Base-by-base conservation (phyloP, 371 early-diverging fungal species). In the Lichtheimia corymbifera region DNA sequence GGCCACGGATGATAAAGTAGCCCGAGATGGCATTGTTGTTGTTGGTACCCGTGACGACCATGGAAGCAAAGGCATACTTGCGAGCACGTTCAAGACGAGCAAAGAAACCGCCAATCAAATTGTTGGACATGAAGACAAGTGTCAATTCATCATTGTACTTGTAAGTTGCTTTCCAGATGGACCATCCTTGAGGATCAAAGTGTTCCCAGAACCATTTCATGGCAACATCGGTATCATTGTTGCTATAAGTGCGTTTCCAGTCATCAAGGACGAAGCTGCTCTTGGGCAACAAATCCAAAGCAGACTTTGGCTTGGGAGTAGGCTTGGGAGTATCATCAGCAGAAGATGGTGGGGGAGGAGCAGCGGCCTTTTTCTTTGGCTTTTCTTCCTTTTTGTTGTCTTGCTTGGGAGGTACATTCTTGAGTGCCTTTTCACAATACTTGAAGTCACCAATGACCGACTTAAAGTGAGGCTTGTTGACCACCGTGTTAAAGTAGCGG, bases 191-290 rank as follows among this genome's bases (percentile, higher is more conserved):
- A 24, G 89, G 71, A 71, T 97, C 96, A 68, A 79, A 91, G 86
- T 95, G 66, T 77, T 91, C 82, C 95, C 95, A 95, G 84, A 97
- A 92, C 91, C 91, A 97, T 83, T 95, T 82, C 82, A 91, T 82
- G 67, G 96, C 93, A 56, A 80, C 86, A 63, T 94, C 93, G 65
- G 90, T 88, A 62, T 95, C 92, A 79, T 95, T 94, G 92, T 97
- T 97, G 58, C 94, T 93, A 90, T 97, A 97, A 80, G 91, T 87
- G 62, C 96, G 90, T 89, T 97, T 96, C 97, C 96, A 97, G 67
- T 89, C 91, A 63, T 97, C 96, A 61, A 96, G 68, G 70, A 80
- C 72, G 79, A 96, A 88, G 67, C 78, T 68, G 72, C 93, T 89
- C 58, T 89, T 86, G 64, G 96, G 95, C 73, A 96, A 84, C 64